Percentiles rank a stretch among this genome's conserved stretches.
phyloP scores from a whole-genome alignment of 768 basidiomycete genomes.

The Naematelia aurantialba region DNA sequence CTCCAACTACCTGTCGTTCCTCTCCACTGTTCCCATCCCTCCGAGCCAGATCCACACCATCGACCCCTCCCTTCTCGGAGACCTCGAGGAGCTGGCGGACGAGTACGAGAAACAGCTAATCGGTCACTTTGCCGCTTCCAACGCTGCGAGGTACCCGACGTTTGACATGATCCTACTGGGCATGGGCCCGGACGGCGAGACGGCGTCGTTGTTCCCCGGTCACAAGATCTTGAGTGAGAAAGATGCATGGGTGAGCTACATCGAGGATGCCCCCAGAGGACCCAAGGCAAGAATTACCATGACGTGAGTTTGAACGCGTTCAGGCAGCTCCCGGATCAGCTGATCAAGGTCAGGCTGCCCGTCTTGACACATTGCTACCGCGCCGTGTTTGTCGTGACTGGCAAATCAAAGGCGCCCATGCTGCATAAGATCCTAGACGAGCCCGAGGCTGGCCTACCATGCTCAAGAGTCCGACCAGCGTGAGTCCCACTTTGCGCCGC shows the following conservation, averaged over 20 bases:
- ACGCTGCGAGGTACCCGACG: conserved; percentile 91
- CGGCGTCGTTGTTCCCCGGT: conserved; percentile 92
- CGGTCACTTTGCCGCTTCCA: conserved; percentile 82
- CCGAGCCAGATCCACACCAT: conserved; percentile 73
- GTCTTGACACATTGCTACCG: conserved; percentile 56
- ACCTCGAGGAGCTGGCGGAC: conserved; percentile 54
- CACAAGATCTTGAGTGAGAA: conserved; percentile 75
- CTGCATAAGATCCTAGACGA: conserved; percentile 70
- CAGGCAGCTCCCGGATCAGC: background rate
- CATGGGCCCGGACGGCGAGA: conserved; percentile 95
- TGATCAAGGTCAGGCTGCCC: conserved; percentile 37
- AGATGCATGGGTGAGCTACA: conserved; percentile 90
- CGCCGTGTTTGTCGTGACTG: conserved; percentile 83
- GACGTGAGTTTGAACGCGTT: conserved; percentile 55
- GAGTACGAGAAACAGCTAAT: conserved; percentile 65
- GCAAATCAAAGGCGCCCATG: conserved; percentile 72
- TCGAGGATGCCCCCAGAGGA: conserved; percentile 94
- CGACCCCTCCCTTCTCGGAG: conserved; percentile 61
- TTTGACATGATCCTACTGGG: conserved; percentile 97
- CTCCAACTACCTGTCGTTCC: conserved; percentile 69
- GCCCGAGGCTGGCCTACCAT: conserved; percentile 74
- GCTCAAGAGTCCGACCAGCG: conserved; percentile 73
- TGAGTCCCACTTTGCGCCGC: no score
- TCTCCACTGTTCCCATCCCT: conserved; percentile 79
- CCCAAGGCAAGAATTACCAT: conserved; percentile 85